phyloP scores from a whole-genome alignment of 2,329 filamentous ascomycete genomes.

The Purpureocillium takamizusanense region DNA sequence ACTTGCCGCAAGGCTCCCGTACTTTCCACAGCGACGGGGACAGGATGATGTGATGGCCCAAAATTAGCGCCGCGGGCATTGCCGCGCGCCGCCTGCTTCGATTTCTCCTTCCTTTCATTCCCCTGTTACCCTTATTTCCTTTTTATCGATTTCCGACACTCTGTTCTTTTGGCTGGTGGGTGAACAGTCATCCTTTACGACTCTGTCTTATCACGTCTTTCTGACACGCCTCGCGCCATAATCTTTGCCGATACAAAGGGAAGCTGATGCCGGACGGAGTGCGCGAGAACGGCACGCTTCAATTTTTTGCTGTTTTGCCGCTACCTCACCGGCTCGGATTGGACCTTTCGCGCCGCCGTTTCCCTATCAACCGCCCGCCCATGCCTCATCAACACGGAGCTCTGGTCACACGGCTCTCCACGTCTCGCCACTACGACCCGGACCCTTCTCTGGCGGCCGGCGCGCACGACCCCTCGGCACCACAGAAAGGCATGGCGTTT shows the following conservation, averaged over 20 bases:
- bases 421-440: neutral
- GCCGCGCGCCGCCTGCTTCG: slow-evolving; percentile 11
- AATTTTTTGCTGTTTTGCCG: no score
- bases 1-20: slow-evolving; percentile 52
- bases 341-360: slow-evolving; percentile 1
- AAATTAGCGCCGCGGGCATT: slow-evolving; percentile 16
- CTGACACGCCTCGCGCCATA: no score
- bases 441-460: neutral
- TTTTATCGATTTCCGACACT: slow-evolving; percentile 1
- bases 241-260: no score
- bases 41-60: slow-evolving; percentile 34
- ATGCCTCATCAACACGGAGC: slow-evolving; percentile 1
- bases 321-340: neutral
- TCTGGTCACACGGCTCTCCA: slow-evolving; percentile 4
- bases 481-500: no score
- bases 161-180: no score
- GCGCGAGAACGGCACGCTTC: no score
- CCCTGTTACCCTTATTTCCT: slow-evolving; percentile 13
- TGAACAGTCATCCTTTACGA: slow-evolving; percentile 1
- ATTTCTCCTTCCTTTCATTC: slow-evolving; percentile 1
- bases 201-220: neutral
- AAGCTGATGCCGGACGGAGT: neutral
- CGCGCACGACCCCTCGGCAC: neutral
- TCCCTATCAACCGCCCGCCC: neutral
- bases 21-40: slow-evolving; percentile 34